phyloP scores from a whole-genome alignment of 805 yeast genomes.

The Grigorovia yakushimaensis region DNA sequence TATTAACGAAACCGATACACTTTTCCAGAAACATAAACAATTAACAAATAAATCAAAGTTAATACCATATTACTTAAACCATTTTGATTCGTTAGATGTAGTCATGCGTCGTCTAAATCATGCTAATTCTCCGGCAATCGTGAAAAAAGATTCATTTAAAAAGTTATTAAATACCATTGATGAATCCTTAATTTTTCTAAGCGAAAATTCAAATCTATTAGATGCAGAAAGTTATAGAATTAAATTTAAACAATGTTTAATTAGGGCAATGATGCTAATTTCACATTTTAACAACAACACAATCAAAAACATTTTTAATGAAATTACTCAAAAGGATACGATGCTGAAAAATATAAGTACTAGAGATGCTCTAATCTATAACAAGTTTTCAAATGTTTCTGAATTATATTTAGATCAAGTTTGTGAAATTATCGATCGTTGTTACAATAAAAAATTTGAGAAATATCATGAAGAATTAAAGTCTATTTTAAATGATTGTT shows the following conservation, averaged over 20 bases:
- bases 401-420: conserved; percentile 30
- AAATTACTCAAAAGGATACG: conserved; percentile 20
- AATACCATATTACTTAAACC: conserved; percentile 48
- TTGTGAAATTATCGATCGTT: conserved; percentile 31
- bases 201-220: conserved; percentile 47
- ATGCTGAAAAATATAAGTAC: conserved; percentile 26
- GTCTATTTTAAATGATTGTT: conserved; percentile 43
- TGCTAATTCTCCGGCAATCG: conserved; percentile 54
- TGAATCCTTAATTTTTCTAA: conserved; percentile 51
- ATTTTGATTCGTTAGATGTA: conserved; percentile 62
- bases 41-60: conserved; percentile 45
- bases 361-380: conserved; percentile 55
- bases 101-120: conserved; percentile 60
- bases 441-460: conserved; percentile 25
- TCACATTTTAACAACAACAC: conserved; percentile 48
- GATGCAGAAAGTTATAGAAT: conserved; percentile 61
- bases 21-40: conserved; percentile 38
- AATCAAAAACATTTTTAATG: conserved; percentile 29
- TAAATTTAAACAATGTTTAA: conserved; percentile 74
- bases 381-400: conserved; percentile 45
- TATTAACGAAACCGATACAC: conserved; percentile 34
- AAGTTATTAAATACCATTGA: conserved; percentile 51
- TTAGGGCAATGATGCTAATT: conserved; percentile 67
- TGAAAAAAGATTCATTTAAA: conserved; percentile 47
- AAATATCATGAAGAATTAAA: conserved; percentile 56